phyloP scores from a whole-genome alignment of 192 early-diverging fungal species.

The Backusella morwellensis region DNA sequence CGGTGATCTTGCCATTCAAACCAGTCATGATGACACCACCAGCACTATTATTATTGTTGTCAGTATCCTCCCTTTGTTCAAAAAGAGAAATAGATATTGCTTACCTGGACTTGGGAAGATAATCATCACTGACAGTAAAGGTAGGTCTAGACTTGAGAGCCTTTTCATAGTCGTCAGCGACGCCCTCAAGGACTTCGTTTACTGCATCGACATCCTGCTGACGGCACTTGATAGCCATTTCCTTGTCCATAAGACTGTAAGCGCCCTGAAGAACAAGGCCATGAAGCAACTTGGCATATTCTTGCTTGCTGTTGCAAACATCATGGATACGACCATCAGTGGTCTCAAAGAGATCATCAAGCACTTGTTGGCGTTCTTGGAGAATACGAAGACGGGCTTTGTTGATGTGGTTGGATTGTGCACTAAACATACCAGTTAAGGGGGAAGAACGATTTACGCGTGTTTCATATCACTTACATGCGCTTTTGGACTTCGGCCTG shows the following conservation, averaged over 20 bases:
- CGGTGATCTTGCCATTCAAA: constrained; percentile 73
- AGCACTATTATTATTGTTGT: constrained; percentile 49
- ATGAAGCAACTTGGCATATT: constrained; percentile 65
- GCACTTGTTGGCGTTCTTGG: constrained; percentile 81
- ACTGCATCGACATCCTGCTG: constrained; percentile 67
- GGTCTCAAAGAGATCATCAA: constrained; percentile 81
- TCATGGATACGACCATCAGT: constrained; percentile 58
- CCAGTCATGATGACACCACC: constrained; percentile 88
- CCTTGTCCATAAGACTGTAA: constrained; percentile 82
- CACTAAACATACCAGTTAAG: constrained; percentile 42
- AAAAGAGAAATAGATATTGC: not conserved
- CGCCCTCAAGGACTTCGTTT: constrained; percentile 51
- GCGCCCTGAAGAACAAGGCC: constrained; percentile 84
- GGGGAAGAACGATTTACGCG: not conserved
- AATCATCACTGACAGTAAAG: constrained; percentile 53
- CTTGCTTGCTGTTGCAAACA: constrained; percentile 52
- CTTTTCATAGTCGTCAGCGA: constrained; percentile 54
- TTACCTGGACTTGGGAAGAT: constrained; percentile 68
- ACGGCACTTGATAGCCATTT: constrained; percentile 70
- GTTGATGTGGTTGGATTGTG: constrained; percentile 95
- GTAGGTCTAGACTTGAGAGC: constrained; percentile 45
- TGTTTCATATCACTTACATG: constrained; percentile 57
- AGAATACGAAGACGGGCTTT: constrained; percentile 90
- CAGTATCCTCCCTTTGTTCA: not conserved
- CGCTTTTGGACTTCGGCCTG: constrained; percentile 95